These are phyloP conservation scores for Tetracentron sinense DNA, from an alignment of 164 flowering plant genomes.

Conservation along the genomic window DNA sequence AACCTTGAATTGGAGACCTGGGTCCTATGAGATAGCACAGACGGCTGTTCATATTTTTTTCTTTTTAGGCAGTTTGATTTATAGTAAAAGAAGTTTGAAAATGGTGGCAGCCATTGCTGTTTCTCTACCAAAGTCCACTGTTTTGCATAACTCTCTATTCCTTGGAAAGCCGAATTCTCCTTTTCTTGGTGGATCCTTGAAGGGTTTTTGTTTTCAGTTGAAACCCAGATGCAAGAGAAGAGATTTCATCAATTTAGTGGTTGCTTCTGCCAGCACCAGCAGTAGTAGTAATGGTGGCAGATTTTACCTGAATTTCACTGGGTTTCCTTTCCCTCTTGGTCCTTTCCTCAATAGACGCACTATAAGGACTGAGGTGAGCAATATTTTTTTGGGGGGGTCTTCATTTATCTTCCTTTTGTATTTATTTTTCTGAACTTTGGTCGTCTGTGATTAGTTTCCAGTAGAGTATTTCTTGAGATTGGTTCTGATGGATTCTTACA, in stretches of 20 bases:
- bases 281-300: constrained; percentile 24
- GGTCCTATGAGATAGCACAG: too few species aligned
- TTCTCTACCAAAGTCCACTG: constrained; percentile 43
- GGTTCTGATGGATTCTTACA: too few species aligned
- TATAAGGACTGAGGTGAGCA: constrained; percentile 74
- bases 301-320: constrained; percentile 86
- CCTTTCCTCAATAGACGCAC: constrained; percentile 93
- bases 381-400: not conserved
- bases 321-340: constrained; percentile 96
- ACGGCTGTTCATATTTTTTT: not conserved
- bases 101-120: constrained; percentile 54
- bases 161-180: constrained; percentile 24
- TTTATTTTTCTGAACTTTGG: not conserved
- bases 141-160: constrained; percentile 28
- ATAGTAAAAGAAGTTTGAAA: constrained; percentile 8
- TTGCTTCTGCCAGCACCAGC: constrained; percentile 42
- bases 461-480: too few species aligned
- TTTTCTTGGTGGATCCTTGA: constrained; percentile 40
- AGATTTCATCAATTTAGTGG: constrained; percentile 35
- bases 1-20: constrained; percentile 27
- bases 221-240: constrained; percentile 33
- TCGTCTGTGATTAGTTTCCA: too few species aligned
- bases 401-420: too few species aligned
- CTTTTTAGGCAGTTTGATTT: constrained; percentile 1
- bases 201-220: constrained; percentile 30